A percentile compares a stretch with the other conserved stretches of the same genome.
Evolutionary conservation across 2,329 filamentous ascomycete species (phyloP).

Genomic region (Incumbomyces lentus): DNA sequence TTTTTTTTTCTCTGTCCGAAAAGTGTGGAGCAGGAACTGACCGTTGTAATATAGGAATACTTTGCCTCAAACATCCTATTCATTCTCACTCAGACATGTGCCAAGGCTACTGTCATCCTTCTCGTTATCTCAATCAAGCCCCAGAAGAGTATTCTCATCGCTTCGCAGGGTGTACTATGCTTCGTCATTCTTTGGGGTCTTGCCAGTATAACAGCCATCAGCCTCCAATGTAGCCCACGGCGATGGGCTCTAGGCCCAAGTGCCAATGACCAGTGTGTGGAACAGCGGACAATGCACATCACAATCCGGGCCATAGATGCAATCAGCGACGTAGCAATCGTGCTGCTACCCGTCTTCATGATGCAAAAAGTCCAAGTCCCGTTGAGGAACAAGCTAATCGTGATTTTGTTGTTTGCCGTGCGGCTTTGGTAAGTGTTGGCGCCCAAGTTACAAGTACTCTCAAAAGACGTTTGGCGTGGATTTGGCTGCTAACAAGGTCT

Average conservation of each 20-base stretch:
- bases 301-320: conserved; percentile 17
- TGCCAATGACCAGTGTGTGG: conserved; percentile 16
- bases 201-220: conserved; percentile 14
- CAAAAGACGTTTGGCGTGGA: too few relatives aligned
- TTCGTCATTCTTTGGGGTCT: conserved; percentile 15
- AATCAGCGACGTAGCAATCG: conserved; percentile 17
- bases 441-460: background rate
- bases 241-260: conserved; percentile 15
- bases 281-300: conserved; percentile 19
- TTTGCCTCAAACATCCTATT: conserved; percentile 21
- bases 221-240: conserved; percentile 19
- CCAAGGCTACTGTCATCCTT: conserved; percentile 20
- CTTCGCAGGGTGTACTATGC: conserved; percentile 15
- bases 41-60: conserved; percentile 14
- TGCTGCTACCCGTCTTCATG: conserved; percentile 19
- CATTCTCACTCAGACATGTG: conserved; percentile 13
- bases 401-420: conserved; percentile 18
- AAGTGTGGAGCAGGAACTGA: too few relatives aligned
- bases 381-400: conserved; percentile 13
- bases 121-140: conserved; percentile 22
- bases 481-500: too few relatives aligned
- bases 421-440: conserved; percentile 17
- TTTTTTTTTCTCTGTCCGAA: background rate
- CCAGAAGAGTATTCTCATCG: conserved; percentile 12
- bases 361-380: conserved; percentile 18